Percentiles rank a stretch among this genome's conserved stretches.
phyloP scores from a whole-genome alignment of 2,329 filamentous ascomycete genomes.

The Penicillium paneum region DNA sequence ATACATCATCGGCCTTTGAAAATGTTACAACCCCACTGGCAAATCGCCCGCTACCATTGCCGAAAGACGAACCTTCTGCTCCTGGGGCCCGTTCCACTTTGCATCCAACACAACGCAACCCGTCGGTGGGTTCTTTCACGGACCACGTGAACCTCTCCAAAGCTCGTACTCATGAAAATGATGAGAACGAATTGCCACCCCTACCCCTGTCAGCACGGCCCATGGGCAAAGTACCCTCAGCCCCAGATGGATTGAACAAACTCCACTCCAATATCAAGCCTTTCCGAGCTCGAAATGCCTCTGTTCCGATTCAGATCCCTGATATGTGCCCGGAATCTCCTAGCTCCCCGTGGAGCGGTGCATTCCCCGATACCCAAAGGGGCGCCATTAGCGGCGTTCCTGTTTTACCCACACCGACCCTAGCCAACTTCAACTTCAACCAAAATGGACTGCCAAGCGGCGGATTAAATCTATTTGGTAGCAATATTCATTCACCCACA shows the following conservation, averaged over 20 bases:
- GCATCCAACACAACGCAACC: conserved; percentile 31
- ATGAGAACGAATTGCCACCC: conserved; percentile 31
- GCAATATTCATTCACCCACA: conserved; percentile 67
- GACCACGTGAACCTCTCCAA: conserved; percentile 44
- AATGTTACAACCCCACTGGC: conserved; percentile 25
- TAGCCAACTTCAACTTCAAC: conserved; percentile 61
- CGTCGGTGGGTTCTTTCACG: conserved; percentile 35
- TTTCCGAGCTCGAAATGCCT: conserved; percentile 71
- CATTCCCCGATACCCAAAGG: conserved; percentile 53
- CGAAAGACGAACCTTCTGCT: conserved; percentile 29
- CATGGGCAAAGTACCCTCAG: conserved; percentile 41
- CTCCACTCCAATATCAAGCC: conserved; percentile 70
- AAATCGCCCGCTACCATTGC: conserved; percentile 27
- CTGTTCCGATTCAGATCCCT: conserved; percentile 57
- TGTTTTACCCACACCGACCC: conserved; percentile 66
- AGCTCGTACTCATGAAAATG: conserved; percentile 46
- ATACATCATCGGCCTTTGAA: conserved; percentile 26
- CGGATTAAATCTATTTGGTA: conserved; percentile 79
- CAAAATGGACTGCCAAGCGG: conserved; percentile 57
- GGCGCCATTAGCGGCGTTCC: conserved; percentile 54
- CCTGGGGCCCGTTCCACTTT: conserved; percentile 17
- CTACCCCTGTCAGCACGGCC: conserved; percentile 35
- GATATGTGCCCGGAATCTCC: conserved; percentile 66
- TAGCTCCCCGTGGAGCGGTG: conserved; percentile 68
- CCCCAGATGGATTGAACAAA: conserved; percentile 54